Percentiles rank a stretch among this genome's conserved stretches.
phyloP scores from a whole-genome alignment of 805 yeast genomes.

The Candida montana region DNA sequence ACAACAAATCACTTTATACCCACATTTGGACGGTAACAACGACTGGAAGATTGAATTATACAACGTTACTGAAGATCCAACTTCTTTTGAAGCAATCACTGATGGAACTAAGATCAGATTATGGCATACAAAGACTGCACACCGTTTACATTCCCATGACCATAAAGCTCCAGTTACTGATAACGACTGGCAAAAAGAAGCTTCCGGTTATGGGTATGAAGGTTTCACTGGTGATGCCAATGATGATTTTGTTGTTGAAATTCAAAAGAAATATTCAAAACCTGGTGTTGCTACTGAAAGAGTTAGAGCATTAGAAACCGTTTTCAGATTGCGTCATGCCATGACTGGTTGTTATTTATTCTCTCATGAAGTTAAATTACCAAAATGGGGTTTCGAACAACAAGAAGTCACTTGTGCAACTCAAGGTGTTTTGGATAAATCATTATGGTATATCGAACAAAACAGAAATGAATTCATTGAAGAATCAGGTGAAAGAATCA shows the following conservation, averaged over 20 bases:
- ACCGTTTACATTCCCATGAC: conserved; percentile 80
- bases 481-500: conserved; percentile 40
- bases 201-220: conserved; percentile 67
- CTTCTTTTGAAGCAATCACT: conserved; percentile 53
- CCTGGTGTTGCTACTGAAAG: conserved; percentile 47
- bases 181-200: conserved; percentile 81
- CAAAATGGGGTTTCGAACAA: conserved; percentile 80
- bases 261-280: conserved; percentile 48
- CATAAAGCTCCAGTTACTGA: conserved; percentile 73
- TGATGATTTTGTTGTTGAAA: conserved; percentile 76
- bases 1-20: conserved; percentile 77
- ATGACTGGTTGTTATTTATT: conserved; percentile 74
- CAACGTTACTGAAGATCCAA: conserved; percentile 51
- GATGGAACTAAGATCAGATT: conserved; percentile 72
- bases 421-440: conserved; percentile 55
- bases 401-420: conserved; percentile 80
- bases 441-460: conserved; percentile 71
- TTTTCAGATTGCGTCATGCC: conserved; percentile 72
- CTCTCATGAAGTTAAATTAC: conserved; percentile 70
- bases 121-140: conserved; percentile 47
- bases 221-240: conserved; percentile 80
- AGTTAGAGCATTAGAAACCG: conserved; percentile 61
- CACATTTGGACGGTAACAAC: conserved; percentile 72
- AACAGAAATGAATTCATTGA: conserved; percentile 48
- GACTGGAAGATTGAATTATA: conserved; percentile 67